These are phyloP conservation scores for Ascocoryne sarcoides DNA, from an alignment of 2,329 filamentous ascomycete species.

Conservation along the genomic window DNA sequence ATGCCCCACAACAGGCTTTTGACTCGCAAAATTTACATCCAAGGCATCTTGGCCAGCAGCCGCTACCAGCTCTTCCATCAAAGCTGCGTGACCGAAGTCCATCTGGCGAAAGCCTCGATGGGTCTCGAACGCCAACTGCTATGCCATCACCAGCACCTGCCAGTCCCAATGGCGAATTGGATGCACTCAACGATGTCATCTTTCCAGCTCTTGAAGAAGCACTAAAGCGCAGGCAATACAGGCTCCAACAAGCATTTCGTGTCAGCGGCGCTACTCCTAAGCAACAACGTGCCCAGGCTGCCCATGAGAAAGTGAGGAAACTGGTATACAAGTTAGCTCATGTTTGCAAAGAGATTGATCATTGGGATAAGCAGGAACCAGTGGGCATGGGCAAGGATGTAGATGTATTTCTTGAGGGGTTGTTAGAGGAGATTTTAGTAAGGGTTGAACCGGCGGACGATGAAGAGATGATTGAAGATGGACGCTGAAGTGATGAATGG, in stretches of 20 bases:
- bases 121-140: constrained; percentile 34
- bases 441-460: constrained; percentile 71
- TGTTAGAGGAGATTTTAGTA: constrained; percentile 89
- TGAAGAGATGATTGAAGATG: constrained; percentile 23
- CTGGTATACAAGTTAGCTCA: constrained; percentile 76
- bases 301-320: constrained; percentile 74
- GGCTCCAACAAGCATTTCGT: constrained; percentile 36
- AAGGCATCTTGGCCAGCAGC: constrained; percentile 22
- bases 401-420: constrained; percentile 78
- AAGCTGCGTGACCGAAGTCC: constrained; percentile 28
- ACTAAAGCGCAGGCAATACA: constrained; percentile 66
- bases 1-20: constrained; percentile 13
- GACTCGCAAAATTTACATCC: constrained; percentile 24
- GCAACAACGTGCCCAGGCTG: constrained; percentile 58
- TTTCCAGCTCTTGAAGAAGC: constrained; percentile 89
- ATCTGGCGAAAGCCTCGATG: constrained; percentile 22
- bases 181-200: constrained; percentile 83
- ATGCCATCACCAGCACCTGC: constrained; percentile 49
- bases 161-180: constrained; percentile 61
- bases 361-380: constrained; percentile 74
- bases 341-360: constrained; percentile 83
- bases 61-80: constrained; percentile 26
- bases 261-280: constrained; percentile 41
- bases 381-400: constrained; percentile 93
- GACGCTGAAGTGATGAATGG: constrained; percentile 3